Evolutionary conservation across 345 rosid genomes (phyloP), one percentile per base, ranked within the genome.

Genomic region (Gossypium longicalyx): DNA sequence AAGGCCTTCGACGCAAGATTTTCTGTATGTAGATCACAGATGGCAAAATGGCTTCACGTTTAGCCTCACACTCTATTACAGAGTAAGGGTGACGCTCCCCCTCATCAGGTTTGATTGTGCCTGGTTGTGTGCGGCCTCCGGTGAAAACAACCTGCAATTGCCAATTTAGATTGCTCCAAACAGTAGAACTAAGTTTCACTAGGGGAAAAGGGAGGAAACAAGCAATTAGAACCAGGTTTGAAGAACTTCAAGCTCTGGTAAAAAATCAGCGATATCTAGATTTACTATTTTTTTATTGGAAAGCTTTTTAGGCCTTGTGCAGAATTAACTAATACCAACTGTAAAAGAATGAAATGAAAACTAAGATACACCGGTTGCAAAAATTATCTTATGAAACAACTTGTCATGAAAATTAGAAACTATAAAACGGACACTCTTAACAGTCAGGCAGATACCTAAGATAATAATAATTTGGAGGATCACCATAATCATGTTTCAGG

Each of bases 111-210:
- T 96, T 93, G 48, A 89, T 90, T 69, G 99, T 89, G 58, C 99
- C 98, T 76, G 97, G 85, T 84, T 95, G 99, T 9, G 99, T 95
- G 16, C 99, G 97, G 61, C 97, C 98, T 84, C 99, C 99, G 12
- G 90, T 93, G 87, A 96, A 96, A 79, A 87, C 86, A 83, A 96
- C 91, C 96, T 91, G 86, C 79, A 78, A 22, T 68, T 38, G 16
- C 53, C 48, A 19, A 57, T 58, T 56, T 41, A 54, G 75, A 41
- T 72, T 19, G 4, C 53, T 19, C 43, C 27, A 68, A 68, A 13
- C 23, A 49, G 8, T 51, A 67, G 25, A 74, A 47, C 17, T 60
- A 29, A 49, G 48, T 23, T 73, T 29, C 23, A 47, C 27, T 41
- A 17, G 15, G 16, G 29, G 8, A 2, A 23, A 61, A 29, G 7